A percentile compares a stretch with the other conserved stretches of the same genome.
phyloP scores from a whole-genome alignment of 2,329 filamentous ascomycete species.

The Tolypocladium nubicola region DNA sequence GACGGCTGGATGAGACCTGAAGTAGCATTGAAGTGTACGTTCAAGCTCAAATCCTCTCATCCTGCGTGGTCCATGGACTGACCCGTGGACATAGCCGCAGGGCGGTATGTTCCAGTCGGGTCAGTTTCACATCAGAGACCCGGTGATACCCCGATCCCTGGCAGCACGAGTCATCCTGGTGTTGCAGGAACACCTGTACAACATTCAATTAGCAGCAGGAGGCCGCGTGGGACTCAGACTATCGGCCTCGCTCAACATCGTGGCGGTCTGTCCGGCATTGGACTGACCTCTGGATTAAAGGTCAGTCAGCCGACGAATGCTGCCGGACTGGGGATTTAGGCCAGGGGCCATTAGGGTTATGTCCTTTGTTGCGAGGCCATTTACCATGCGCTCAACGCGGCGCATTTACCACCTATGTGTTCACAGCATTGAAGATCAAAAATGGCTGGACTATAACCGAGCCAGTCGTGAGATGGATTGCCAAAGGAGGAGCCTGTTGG shows the following conservation, averaged over 20 bases:
- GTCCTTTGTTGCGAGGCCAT: background rate
- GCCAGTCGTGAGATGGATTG: background rate
- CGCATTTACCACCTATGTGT: background rate
- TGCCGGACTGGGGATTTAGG: constrained; percentile 8
- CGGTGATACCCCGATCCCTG: constrained; percentile 2
- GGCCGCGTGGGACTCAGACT: constrained; percentile 3
- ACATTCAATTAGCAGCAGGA: constrained; percentile 3
- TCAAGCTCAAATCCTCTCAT: background rate
- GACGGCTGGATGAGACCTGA: background rate
- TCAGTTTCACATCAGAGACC: constrained; percentile 5
- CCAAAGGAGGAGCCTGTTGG: background rate
- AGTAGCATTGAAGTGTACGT: constrained; percentile 2
- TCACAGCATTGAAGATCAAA: background rate
- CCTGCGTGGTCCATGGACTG: background rate
- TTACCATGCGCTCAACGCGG: background rate
- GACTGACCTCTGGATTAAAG: constrained; percentile 19
- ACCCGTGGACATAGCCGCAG: background rate
- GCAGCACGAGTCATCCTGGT: constrained; percentile 2
- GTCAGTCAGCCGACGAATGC: constrained; percentile 13
- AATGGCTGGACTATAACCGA: background rate
- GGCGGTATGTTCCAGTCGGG: background rate
- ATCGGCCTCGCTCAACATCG: constrained; percentile 11
- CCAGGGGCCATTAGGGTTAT: constrained; percentile 5
- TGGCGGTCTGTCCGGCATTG: constrained; percentile 12
- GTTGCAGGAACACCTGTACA: constrained; percentile 4